Evolutionary conservation across 257 asterid genomes (phyloP), one percentile per base, ranked within the genome.

Genomic region (Penstemon newberryi): DNA sequence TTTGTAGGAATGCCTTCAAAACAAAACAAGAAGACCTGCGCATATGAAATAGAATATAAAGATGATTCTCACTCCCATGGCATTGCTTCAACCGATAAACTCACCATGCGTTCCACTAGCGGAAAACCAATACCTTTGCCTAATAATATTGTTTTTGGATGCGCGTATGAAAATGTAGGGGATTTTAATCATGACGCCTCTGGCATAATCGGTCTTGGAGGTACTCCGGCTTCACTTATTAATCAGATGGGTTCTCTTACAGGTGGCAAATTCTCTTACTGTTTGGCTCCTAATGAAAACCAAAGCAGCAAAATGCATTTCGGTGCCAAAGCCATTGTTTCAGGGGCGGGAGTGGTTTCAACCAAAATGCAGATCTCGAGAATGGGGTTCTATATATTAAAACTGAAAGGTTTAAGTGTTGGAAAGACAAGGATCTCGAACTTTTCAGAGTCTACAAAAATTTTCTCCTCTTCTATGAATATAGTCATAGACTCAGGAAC

Each of bases 181-280:
- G 6, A 3, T 3, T 74, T 60, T 43, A 68, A 73, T 3, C 41
- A 33, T 51, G 59, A 54, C 2, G 60, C 72, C 8, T 70, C 83
- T 6, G 89, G 95, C 7, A 64, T 85, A 0, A 74, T 87, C 4
- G 87, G 95, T 25, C 80, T 83, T 3, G 88, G 85, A 6, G 60
- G 36, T 5, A 77, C 81, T 5, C 60, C 65, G 0, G 43, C 39
- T 42, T 83, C 88, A 7, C 74, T 87, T 4, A 41, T 85, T 55
- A 70, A 82, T n/a, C 88, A 85, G 63, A 53, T 87, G 67, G 43
- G 66, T 56, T 60, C 77, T 11, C 54, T 60, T 12, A 70, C 75
- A 4, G 75, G 70, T 44, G 78, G 80, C 8, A 83, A 72, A 44
- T 87, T 87, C 66, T 87, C 88, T 1, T 85, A 87, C 15, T 85